Base-by-base conservation (phyloP, 495 filamentous ascomycete genomes). In the Emericellopsis terricola region DNA sequence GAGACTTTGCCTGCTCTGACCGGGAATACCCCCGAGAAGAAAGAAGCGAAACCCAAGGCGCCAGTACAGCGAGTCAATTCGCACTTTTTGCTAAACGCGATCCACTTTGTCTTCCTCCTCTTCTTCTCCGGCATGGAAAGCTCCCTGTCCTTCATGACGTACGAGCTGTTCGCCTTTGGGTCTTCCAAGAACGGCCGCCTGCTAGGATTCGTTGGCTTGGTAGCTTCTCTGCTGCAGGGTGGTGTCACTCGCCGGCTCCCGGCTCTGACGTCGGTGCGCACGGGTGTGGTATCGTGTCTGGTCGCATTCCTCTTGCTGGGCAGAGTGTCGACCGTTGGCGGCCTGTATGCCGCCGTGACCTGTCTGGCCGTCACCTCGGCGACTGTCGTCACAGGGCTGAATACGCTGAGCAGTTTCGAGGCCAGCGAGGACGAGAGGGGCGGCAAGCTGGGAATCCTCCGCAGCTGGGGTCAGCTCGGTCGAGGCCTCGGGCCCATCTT, bases 71-170 rank as follows among this genome's bases (percentile, higher is more conserved):
- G 79, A 36, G 89, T 81, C 1, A 94, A 94, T 53, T 79, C 74
- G 9, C 81, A 82, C 28, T 55, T 70, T 15, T 44, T 92, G n/a
- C 70, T 99, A 24, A 94, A 94, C 49, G 49, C 76, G 5, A 72
- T 84, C 0, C 89, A 99, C 50, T 71, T 99, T 47, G 51, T 74
- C 29, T 99, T 99, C 57, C 71, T 99, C 36, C 73, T 99, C 8
- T 92, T 92, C 44, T 99, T 99, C 55, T 89, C 81, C 15, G 89
- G 89, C 33, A 78, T 99, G 75, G 89, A 99, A 45, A 96, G 94
- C 50, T 81, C 75, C 1, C 73, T 99, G 0, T 84, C 89, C 0
- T 99, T 99, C 57, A 81, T 96, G 68, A 96, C 91, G 0, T 89
- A 85, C 42, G 86, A 94, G 37, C 66, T 96, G 23, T 94, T 94